Evolutionary conservation across 768 basidiomycete genomes (phyloP).

Genomic region (Sutorius australiensis): DNA sequence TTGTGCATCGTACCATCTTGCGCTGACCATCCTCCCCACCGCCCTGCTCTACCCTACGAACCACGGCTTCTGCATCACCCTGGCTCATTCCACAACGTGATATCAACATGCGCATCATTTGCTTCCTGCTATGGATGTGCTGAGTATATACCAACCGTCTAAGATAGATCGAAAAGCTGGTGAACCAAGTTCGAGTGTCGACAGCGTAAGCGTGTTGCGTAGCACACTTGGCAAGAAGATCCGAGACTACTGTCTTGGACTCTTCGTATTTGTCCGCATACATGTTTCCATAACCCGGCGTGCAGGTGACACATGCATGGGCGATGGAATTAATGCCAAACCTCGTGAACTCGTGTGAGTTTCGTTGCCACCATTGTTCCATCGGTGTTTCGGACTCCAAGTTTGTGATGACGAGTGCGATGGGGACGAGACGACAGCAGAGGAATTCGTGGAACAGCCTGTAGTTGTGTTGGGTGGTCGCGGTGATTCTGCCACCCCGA

Average conservation of each 20-base stretch:
- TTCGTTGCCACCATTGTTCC: slow-evolving; percentile 35
- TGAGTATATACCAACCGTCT: slow-evolving; percentile 21
- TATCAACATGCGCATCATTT: slow-evolving; percentile 25
- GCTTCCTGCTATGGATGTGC: slow-evolving; percentile 19
- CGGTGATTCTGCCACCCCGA: slow-evolving; percentile 36
- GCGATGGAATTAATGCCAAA: slow-evolving; percentile 22
- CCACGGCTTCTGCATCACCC: slow-evolving; percentile 19
- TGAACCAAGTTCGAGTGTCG: slow-evolving; percentile 25
- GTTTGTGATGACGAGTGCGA: slow-evolving; percentile 39
- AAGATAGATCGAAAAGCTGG: slow-evolving; percentile 23
- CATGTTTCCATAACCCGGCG: slow-evolving; percentile 28
- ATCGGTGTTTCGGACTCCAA: slow-evolving; percentile 33
- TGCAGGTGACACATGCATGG: slow-evolving; percentile 33
- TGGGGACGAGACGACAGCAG: slow-evolving; percentile 36
- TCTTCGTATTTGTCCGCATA: slow-evolving; percentile 35
- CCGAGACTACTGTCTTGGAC: slow-evolving; percentile 28
- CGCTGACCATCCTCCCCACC: neutral
- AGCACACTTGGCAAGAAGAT: slow-evolving; percentile 24
- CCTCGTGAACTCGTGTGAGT: slow-evolving; percentile 22
- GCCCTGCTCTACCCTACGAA: slow-evolving; percentile 16
- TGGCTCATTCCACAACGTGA: slow-evolving; percentile 25
- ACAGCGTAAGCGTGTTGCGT: slow-evolving; percentile 15
- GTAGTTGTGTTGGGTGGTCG: slow-evolving; percentile 35
- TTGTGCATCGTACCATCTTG: slow-evolving; percentile 10
- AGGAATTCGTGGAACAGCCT: slow-evolving; percentile 37